phyloP scores from a whole-genome alignment of 2,329 filamentous ascomycete genomes.

The Monosporascus sp. region DNA sequence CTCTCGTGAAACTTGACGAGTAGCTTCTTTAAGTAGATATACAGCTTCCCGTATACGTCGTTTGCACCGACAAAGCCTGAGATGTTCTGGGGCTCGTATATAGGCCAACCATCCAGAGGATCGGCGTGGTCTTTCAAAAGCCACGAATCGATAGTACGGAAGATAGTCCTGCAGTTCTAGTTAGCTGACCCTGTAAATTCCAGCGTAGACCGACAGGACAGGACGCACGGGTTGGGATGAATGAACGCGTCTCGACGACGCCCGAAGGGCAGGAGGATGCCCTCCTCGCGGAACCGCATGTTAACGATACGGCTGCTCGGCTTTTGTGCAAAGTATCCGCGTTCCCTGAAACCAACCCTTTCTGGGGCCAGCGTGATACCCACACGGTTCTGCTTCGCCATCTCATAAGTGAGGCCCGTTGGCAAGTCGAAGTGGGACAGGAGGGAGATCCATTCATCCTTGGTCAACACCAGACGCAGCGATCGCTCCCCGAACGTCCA shows the following conservation, averaged over 20 bases:
- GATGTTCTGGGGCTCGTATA: constrained; percentile 18
- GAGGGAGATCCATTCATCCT: constrained; percentile 6
- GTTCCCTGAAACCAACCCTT: constrained; percentile 5
- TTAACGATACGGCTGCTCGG: constrained; percentile 16
- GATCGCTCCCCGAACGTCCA: constrained; percentile 9
- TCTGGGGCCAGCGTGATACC: constrained; percentile 3
- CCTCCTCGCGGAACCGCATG: constrained; percentile 30
- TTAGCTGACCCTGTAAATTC: constrained; percentile 1
- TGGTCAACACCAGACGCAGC: constrained; percentile 7
- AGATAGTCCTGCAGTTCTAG: constrained; percentile 30
- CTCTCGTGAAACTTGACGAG: constrained; percentile 26
- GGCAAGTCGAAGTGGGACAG: constrained; percentile 2
- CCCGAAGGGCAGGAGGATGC: constrained; percentile 35
- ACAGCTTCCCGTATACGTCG: constrained; percentile 35
- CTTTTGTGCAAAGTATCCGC: constrained; percentile 1
- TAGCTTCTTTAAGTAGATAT: constrained; percentile 25
- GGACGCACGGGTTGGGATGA: constrained; percentile 36
- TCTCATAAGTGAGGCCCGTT: constrained; percentile 1
- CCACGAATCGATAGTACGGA: constrained; percentile 25
- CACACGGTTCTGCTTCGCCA: constrained; percentile 3
- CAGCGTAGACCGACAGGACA: background rate
- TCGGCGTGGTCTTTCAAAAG: constrained; percentile 31
- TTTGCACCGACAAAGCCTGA: constrained; percentile 16
- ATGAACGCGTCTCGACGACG: constrained; percentile 23
- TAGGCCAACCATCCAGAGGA: constrained; percentile 31